Evolutionary conservation across 2,329 filamentous ascomycete genomes (phyloP).

Genomic region (Diaporthe amygdali): DNA sequence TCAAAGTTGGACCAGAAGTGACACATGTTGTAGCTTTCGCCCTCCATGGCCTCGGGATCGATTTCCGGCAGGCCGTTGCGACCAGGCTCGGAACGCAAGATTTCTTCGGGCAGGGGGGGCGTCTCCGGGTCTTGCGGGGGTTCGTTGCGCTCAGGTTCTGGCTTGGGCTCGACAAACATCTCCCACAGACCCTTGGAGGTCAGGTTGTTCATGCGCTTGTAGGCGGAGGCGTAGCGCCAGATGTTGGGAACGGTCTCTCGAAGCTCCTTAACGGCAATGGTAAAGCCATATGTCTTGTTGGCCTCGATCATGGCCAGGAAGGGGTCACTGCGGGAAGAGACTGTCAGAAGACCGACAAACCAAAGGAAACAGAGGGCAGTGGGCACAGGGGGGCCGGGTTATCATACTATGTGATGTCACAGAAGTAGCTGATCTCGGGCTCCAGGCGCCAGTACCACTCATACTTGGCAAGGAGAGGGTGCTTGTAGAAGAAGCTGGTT

Average conservation of each 20-base stretch:
- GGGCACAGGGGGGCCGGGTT: background rate
- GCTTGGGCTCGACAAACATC: conserved; percentile 89
- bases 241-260: conserved; percentile 98
- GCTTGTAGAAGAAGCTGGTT: conserved; percentile 90
- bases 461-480: conserved; percentile 92
- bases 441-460: conserved; percentile 99
- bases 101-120: conserved; percentile 78
- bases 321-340: conserved; percentile 69
- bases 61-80: conserved; percentile 77
- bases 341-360: background rate
- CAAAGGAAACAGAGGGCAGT: background rate
- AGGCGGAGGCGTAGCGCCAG: conserved; percentile 97
- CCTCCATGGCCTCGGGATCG: conserved; percentile 93
- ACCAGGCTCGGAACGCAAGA: conserved; percentile 76
- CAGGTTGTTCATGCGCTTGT: conserved; percentile 90
- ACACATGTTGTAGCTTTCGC: conserved; percentile 99
- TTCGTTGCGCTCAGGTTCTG: conserved; percentile 61
- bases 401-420: conserved; percentile 93
- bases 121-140: conserved; percentile 67
- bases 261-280: conserved; percentile 97
- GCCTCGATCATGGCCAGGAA: conserved; percentile 92
- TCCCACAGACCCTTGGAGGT: conserved; percentile 95
- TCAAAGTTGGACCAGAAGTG: conserved; percentile 99
- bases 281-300: conserved; percentile 99
- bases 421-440: conserved; percentile 99